A percentile compares a stretch with the other conserved stretches of the same genome.
Conservation (phyloP, 495 filamentous ascomycete species). For the Alectoria sarmentosa region DNA sequence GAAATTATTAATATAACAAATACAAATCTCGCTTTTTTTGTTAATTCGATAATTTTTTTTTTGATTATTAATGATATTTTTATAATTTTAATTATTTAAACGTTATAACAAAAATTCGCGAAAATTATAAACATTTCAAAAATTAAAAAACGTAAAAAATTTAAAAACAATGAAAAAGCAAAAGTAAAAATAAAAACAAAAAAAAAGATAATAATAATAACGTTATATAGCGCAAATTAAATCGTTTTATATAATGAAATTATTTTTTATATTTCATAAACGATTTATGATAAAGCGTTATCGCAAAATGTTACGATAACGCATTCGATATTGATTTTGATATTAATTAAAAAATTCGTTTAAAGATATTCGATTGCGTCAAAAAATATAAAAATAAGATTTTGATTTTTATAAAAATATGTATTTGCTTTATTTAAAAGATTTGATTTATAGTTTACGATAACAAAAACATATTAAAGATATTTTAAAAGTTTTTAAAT, state of each 20-base stretch:
- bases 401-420: neutral
- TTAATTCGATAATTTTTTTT: too few species aligned
- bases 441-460: neutral
- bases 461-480: neutral
- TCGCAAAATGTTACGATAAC: neutral
- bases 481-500: neutral
- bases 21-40: too few species aligned
- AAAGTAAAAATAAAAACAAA: neutral
- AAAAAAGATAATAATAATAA: neutral
- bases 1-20: too few species aligned
- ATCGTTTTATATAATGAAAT: neutral
- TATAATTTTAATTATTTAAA: too few species aligned
- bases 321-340: neutral
- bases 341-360: neutral
- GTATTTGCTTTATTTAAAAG: neutral
- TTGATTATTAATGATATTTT: too few species aligned
- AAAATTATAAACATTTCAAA: too few species aligned
- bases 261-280: neutral
- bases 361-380: neutral
- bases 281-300: neutral
- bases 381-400: neutral
- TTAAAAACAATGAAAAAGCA: neutral
- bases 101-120: too few species aligned
- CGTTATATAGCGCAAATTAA: too few species aligned
- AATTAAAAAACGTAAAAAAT: too few species aligned